These are phyloP conservation scores for Galerina marginata DNA, from an alignment of 768 basidiomycete genomes.

Conservation along the genomic window DNA sequence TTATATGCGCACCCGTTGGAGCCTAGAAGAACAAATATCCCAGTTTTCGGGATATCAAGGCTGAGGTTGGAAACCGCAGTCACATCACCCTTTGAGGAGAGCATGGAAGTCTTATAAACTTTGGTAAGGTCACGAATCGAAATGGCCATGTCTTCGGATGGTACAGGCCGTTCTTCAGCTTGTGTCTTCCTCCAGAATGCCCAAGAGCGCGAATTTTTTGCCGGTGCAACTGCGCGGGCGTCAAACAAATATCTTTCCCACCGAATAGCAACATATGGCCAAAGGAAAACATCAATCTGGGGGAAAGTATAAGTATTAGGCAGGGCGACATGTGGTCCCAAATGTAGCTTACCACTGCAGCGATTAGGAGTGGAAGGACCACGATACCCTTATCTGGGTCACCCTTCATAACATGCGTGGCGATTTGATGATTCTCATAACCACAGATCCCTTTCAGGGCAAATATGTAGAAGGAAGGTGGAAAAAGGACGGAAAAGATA, in stretches of 20 bases:
- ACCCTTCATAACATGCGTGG: conserved; percentile 57
- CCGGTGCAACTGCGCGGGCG: conserved; percentile 31
- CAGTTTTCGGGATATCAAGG: conserved; percentile 69
- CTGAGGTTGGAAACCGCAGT: conserved; percentile 71
- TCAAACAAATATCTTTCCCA: conserved; percentile 70
- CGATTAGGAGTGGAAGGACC: conserved; percentile 65
- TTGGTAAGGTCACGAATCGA: conserved; percentile 67
- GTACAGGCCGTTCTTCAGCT: conserved; percentile 6
- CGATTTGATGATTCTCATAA: conserved; percentile 63
- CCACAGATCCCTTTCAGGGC: conserved; percentile 70
- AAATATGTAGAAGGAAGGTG: conserved; percentile 79
- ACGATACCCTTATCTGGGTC: conserved; percentile 66
- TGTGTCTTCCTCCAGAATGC: conserved; percentile 38
- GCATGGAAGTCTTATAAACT: conserved; percentile 55
- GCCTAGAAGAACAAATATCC: conserved; percentile 80
- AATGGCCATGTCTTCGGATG: conserved; percentile 51
- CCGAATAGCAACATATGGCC: conserved; percentile 68
- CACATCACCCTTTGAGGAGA: conserved; percentile 53
- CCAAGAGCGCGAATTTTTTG: conserved; percentile 29
- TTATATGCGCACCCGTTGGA: conserved; percentile 61
- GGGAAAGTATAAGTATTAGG: neutral
- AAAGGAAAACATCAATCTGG: conserved; percentile 75
- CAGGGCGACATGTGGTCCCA: neutral
- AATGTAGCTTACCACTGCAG: conserved; percentile 59
- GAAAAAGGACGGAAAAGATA: conserved; percentile 73